Evolutionary conservation across 2,329 filamentous ascomycete species (phyloP), one percentile per base, ranked within the genome.

Genomic region (Cadophora gregata): DNA sequence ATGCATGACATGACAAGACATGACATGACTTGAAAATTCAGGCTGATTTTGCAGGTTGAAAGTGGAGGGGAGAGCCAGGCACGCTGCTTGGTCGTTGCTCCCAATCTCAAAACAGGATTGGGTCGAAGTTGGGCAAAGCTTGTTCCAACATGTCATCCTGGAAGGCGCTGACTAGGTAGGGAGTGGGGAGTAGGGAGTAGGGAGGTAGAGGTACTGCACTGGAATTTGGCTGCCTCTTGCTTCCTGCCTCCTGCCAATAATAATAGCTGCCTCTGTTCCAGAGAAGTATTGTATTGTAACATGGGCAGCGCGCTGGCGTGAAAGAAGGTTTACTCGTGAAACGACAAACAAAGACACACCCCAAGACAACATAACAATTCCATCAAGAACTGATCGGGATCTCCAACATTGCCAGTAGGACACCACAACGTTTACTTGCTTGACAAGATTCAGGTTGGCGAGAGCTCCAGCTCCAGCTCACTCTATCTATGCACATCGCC

Each of bases 11-110:
- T 42, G 31, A 33, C 31, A 36, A 36, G 24, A 42, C 59, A 61
- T 61, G 45, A 62, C 60, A 36, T 62, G 59, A 42, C 47, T 62
- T 51, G 47, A 21, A 25, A 12, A 33, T 53, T 56, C 50, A 48
- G 45, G 53, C 53, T 29, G 42, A n/a, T n/a, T n/a, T 60, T 48
- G 14, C 21, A 42, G 27, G 12, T 21, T 36, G 19, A 31, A 10
- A 36, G 19, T 38, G n/a, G 29, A 56, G 1, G 53, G 31, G n/a
- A n/a, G n/a, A n/a, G 38, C n/a, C 50, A 53, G 50, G 50, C 50
- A 53, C 50, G 19, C 53, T 12, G 19, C 38, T 42, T 42, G 38
- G 38, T 21, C 27, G 29, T 31, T 36, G 19, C 19, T 36, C n/a
- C 31, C 19, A 5, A 21, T 47, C n/a, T 36, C 53, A 56, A 56